Percentiles rank a stretch among this genome's conserved stretches.
Evolutionary conservation across 305 asterid species (phyloP).

Genomic region (Fraxinus albicans): DNA sequence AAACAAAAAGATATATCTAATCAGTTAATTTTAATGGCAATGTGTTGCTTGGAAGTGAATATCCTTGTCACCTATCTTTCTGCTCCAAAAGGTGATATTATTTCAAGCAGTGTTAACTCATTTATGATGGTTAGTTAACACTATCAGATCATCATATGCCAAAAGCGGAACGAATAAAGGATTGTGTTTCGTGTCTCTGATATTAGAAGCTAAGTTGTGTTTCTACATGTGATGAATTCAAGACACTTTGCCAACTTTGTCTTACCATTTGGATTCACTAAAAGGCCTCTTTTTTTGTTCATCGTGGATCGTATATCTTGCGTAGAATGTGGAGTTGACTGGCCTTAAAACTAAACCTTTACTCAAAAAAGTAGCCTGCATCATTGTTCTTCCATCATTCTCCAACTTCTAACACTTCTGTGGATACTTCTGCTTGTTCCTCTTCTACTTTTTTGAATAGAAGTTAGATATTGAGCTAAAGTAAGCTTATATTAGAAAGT

Average conservation of each 20-base stretch:
- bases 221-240: background rate
- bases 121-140: background rate
- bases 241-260: background rate
- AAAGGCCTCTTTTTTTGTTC: background rate
- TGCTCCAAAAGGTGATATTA: background rate
- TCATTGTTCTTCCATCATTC: background rate
- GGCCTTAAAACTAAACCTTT: background rate
- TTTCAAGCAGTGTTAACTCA: background rate
- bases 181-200: slow-evolving; percentile 9
- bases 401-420: background rate
- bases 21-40: background rate
- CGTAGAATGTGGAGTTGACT: background rate
- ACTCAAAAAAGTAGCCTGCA: background rate
- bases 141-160: background rate
- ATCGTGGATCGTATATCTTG: background rate
- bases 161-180: background rate
- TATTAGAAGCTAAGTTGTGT: background rate
- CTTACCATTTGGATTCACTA: background rate
- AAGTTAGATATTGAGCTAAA: background rate
- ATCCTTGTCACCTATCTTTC: background rate
- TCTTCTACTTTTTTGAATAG: background rate
- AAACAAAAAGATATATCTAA: background rate
- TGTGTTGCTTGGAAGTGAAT: background rate
- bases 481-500: background rate
- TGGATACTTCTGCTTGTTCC: background rate